Evolutionary conservation across 2,329 filamentous ascomycete species (phyloP), one percentile per base, ranked within the genome.

Genomic region (Fusarium sp.): DNA sequence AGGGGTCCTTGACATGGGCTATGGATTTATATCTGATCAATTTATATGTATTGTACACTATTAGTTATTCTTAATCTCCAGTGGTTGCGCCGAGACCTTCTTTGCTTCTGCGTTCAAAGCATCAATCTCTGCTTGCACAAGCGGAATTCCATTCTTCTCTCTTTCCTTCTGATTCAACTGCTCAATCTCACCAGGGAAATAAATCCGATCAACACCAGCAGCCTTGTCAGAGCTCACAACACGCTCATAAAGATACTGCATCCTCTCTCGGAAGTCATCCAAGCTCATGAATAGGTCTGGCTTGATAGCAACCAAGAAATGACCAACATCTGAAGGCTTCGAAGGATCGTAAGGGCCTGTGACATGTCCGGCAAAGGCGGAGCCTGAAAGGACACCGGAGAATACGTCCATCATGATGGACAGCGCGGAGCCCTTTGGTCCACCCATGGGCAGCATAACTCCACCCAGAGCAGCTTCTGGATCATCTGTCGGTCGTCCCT

Each of bases 391-490:
- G 0, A 92, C 90, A 0, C 92, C 93, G 0, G 92, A 94, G 75
- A 96, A 95, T 3, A 97, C 91, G 75, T 96, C 92, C 93, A 96
- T 96, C 91, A 94, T 95, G 57, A 96, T 88, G 1, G 91, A 83
- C 40, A 96, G 78, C 0, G 87, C 93, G 3, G 90, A 92, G 0
- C 93, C 93, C 78, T 96, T 96, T 0, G 93, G 92, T 0, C 93
- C 93, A 4, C 92, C 92, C 91, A 96, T 94, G 0, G 93, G 92
- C 20, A 95, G 80, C 93, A 96, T 95, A 5, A 95, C 91, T 2
- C 92, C 92, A 34, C 88, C 87, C 11, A 96, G 80, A 0, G 93
- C 93, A 20, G 84, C 85, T 2, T 84, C 86, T 0, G 93, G 92
- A 71, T 96, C 92, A 58, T 91, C 87, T 0, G 92, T 94, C n/a